Evolutionary conservation across 2,329 filamentous ascomycete genomes (phyloP), one percentile per base, ranked within the genome.

Genomic region (Microcyclosporella mali): DNA sequence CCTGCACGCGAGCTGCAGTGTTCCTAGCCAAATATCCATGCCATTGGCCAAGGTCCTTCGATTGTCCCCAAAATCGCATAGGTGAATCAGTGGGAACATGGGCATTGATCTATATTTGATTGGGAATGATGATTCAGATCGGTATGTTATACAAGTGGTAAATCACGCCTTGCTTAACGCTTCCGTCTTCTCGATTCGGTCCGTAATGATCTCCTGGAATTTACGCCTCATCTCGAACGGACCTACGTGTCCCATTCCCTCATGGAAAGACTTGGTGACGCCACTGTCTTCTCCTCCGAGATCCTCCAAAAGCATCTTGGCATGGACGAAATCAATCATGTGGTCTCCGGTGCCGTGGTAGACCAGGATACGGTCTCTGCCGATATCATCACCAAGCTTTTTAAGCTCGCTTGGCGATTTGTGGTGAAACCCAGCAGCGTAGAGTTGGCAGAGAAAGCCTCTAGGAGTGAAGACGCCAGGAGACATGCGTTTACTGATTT

Each of bases 371-470:
- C 87, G 70, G 51, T 83, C 77, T 40, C 85, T 73, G 0, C 86
- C 86, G 1, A 95, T 75, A 19, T 63, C 66, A 52, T 88, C 79
- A 0, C 75, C 84, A 49, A 94, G 70, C 48, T 74, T 68, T 51
- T 66, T 67, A 34, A 94, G 65, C 65, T 94, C 82, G 46, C 68
- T 73, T 0, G 75, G 63, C 10, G 73, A 79, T 71, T 94, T 94
- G 64, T 78, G 69, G 64, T 95, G 88, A 77, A 85, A 86, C 1
- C 80, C 84, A 0, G 83, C 85, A 1, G 88, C 88, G 38, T 87
- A 70, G 2, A 86, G 75, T 68, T 95, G 88, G 53, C 85, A 70
- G 25, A 92, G 60, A 62, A 92, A 88, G 1, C 85, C 85, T 25
- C 70, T 71, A 35, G 71, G 73, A 3, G 76, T 78, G 61, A 88